Evolutionary conservation across 768 basidiomycete species (phyloP), one percentile per base, ranked within the genome.

Genomic region (Naganishia friedmannii): DNA sequence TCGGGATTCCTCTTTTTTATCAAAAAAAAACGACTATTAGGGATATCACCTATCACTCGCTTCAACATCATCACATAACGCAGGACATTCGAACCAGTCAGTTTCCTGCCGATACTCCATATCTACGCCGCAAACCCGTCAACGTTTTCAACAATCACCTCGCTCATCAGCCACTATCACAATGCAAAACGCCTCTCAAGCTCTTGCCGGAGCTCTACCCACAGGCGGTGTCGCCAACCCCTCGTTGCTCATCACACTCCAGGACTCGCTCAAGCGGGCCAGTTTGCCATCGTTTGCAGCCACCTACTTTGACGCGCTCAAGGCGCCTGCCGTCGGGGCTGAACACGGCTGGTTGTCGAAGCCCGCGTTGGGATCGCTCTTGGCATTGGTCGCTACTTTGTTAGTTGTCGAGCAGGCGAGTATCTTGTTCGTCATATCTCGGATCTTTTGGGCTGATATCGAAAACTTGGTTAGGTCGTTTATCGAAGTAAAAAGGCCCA

Each of bases 401-500:
- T 87, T 99, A 60, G 83, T 87, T 55, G 84, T 95, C 66, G 95
- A 99, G 78, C 93, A 96, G 83, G 73, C 69, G 15, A 48, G 70
- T 60, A n/a, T 17, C 28, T 3, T 17, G 31, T 32, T 9, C 26
- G 10, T 54, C 28, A 2, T 37, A 31, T 34, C 1, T 15, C 3
- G 31, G 15, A 21, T 32, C 34, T 53, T 15, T 15, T 34, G 26
- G 3, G 7, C 26, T 67, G 28, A 17, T 7, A 17, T 23, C 21
- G 42, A 17, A 46, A 45, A 46, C 34, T 12, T 12, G 13, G n/a
- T 42, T 8, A 82, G 73, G 84, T 86, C 37, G 86, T 93, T 23
- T 99, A 95, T 81, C 85, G 95, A 42, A 86, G 85, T 78, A 94
- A 96, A 83, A 98, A 98, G 78, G 86, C 85, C 23, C 86, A 90